A percentile compares a stretch with the other conserved stretches of the same genome.
These are phyloP conservation scores for Dictyostelium intermedium DNA, from an alignment of 78 protist genomes.

Conservation along the genomic window DNA sequence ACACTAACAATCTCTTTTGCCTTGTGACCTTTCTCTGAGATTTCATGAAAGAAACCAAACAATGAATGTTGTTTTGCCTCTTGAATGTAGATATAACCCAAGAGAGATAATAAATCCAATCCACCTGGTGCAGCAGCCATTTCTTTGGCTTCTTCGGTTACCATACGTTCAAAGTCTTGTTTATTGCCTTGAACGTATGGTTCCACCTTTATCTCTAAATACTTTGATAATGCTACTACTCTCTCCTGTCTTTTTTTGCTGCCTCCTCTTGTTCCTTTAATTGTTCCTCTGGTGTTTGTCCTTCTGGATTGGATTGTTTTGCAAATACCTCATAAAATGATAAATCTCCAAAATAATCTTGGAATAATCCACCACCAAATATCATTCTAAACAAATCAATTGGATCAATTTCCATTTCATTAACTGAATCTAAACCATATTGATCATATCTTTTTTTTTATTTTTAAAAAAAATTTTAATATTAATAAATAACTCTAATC, in stretches of 20 bases:
- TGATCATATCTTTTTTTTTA: constrained; percentile 34
- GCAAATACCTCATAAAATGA: constrained; percentile 45
- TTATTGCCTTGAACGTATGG: constrained; percentile 59
- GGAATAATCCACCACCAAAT: constrained; percentile 70
- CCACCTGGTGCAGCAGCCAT: constrained; percentile 75
- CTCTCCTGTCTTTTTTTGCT: constrained; percentile 4
- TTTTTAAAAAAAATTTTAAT: background rate
- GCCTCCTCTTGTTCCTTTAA: background rate
- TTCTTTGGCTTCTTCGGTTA: constrained; percentile 19
- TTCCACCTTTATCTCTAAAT: constrained; percentile 32
- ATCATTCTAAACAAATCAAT: constrained; percentile 54
- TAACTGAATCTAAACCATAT: constrained; percentile 57
- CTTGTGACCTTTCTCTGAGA: constrained; percentile 58
- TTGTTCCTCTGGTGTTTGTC: background rate
- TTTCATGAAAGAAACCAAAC: constrained; percentile 67
- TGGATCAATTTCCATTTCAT: constrained; percentile 44
- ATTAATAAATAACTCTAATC: background rate
- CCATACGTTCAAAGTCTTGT: constrained; percentile 2
- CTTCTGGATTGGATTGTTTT: background rate
- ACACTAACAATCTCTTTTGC: constrained; percentile 15
- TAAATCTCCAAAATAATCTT: constrained; percentile 70
- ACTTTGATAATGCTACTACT: constrained; percentile 1
- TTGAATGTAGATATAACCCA: constrained; percentile 70
- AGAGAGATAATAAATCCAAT: constrained; percentile 4
- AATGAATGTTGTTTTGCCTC: constrained; percentile 57